Evolutionary conservation across 768 basidiomycete species (phyloP), one percentile per base, ranked within the genome.

Genomic region (Boletus edulis): DNA sequence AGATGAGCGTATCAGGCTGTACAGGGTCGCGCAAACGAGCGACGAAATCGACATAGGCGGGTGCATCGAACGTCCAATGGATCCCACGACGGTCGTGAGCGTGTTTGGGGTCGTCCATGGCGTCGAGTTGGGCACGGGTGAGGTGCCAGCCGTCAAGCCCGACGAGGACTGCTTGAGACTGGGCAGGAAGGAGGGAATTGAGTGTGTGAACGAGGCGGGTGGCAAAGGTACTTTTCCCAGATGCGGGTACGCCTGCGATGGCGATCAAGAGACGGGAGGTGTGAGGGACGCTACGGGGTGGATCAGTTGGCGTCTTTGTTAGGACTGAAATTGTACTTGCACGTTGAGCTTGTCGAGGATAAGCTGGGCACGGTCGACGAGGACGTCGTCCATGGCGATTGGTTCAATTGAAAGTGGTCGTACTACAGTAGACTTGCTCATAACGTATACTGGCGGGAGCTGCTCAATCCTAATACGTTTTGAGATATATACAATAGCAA

Each of bases 111-210:
- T 97, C 85, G 14, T 84, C 82, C 66, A 94, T 80, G 20, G 73
- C 65, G 63, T 91, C 91, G 27, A 98, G 81, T 59, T 90, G 84
- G 5, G 83, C 80, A 22, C 92, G 83, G 17, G 89, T 81, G 55
- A 89, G 78, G 68, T 98, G 95, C 93, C 94, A 98, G 12, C 96
- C 95, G 66, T 98, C 95, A 38, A 94, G 76, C 8, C 89, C 83
- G 11, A 97, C 81, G 41, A 92, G 79, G 32, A 89, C 76, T 5
- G 85, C 90, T 9, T 27, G 46, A 14, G 59, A 38, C 54, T 15
- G 24, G 22, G 60, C 15, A 35, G 49, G 41, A 22, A 80, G 72
- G 22, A 80, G 62, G 0, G 64, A 52, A 29, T 92, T 91, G 56
- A 82, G 65, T 32, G 74, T 70, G 18, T 78, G 66, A 3, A 82